These are phyloP conservation scores for Neoarthrinium moseri DNA, from an alignment of 2,329 filamentous ascomycete genomes.

Conservation along the genomic window DNA sequence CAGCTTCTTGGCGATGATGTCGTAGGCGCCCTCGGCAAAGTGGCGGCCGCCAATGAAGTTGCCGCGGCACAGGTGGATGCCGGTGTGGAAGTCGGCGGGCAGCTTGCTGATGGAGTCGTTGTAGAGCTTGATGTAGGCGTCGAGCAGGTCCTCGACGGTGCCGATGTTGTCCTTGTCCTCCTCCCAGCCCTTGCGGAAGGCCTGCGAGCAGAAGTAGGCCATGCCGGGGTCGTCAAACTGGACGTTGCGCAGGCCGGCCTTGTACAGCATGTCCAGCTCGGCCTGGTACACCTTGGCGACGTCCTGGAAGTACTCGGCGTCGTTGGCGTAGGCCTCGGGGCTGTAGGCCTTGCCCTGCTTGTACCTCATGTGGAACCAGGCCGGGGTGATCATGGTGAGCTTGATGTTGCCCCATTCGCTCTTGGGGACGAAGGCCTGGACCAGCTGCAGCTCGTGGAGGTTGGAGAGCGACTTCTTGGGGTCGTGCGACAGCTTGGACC, in stretches of 20 bases:
- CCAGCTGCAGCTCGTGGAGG: slow-evolving; percentile 47
- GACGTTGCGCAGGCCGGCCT: slow-evolving; percentile 63
- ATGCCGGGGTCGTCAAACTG: slow-evolving; percentile 68
- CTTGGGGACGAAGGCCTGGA: slow-evolving; percentile 45
- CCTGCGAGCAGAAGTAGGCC: slow-evolving; percentile 71
- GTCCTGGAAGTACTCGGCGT: slow-evolving; percentile 63
- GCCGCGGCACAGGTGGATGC: slow-evolving; percentile 71
- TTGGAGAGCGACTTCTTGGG: slow-evolving; percentile 42
- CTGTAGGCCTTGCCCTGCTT: slow-evolving; percentile 56
- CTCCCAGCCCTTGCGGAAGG: slow-evolving; percentile 69
- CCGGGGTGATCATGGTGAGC: slow-evolving; percentile 53
- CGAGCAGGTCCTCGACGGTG: slow-evolving; percentile 68
- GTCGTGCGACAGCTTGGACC: slow-evolving; percentile 43
- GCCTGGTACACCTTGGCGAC: slow-evolving; percentile 64
- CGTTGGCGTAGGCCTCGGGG: slow-evolving; percentile 52
- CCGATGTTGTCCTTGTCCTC: slow-evolving; percentile 66
- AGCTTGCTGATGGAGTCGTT: slow-evolving; percentile 66
- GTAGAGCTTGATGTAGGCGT: slow-evolving; percentile 75
- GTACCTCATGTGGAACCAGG: slow-evolving; percentile 57
- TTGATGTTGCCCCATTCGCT: slow-evolving; percentile 51
- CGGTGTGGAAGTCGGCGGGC: slow-evolving; percentile 70
- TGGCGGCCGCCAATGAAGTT: slow-evolving; percentile 67
- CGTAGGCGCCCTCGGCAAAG: slow-evolving; percentile 67
- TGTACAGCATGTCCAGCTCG: slow-evolving; percentile 61
- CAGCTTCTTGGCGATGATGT: slow-evolving; percentile 65